phyloP scores from a whole-genome alignment of 352 stramenopile species.

The Globisporangium camurandrum region DNA sequence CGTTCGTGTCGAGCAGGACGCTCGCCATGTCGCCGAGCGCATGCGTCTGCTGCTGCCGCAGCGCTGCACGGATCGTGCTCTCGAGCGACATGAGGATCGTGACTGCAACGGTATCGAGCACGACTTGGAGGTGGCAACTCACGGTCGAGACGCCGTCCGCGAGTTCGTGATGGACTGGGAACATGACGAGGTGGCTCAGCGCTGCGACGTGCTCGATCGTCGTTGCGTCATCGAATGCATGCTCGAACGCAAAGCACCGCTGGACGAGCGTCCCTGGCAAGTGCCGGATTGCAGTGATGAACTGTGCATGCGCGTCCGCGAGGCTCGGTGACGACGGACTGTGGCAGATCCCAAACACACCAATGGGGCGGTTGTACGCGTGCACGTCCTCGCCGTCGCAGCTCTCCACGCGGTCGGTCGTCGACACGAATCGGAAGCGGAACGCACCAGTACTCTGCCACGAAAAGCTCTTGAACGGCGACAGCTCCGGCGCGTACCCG shows the following conservation, averaged over 20 bases:
- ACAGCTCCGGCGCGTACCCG: constrained; percentile 74
- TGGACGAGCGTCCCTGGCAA: constrained; percentile 68
- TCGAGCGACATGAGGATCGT: constrained; percentile 80
- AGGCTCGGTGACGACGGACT: constrained; percentile 59
- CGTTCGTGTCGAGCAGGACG: constrained; percentile 66
- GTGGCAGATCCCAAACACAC: constrained; percentile 74
- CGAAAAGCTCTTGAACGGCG: constrained; percentile 65
- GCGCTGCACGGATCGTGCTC: constrained; percentile 57
- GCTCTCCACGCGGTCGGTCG: constrained; percentile 39
- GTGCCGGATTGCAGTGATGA: constrained; percentile 50
- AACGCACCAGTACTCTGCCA: constrained; percentile 51
- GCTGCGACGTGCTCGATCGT: constrained; percentile 48
- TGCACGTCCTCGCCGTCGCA: constrained; percentile 72
- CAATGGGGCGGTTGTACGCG: constrained; percentile 58
- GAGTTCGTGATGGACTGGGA: constrained; percentile 68
- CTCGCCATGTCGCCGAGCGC: constrained; percentile 22
- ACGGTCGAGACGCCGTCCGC: constrained; percentile 63
- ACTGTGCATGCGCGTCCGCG: constrained; percentile 51
- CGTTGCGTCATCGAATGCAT: constrained; percentile 54
- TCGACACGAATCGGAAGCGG: constrained; percentile 69
- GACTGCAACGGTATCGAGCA: constrained; percentile 75
- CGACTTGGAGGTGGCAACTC: constrained; percentile 70
- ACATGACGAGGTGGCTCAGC: constrained; percentile 72
- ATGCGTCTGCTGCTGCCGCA: constrained; percentile 29
- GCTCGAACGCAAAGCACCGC: constrained; percentile 82